Conservation (phyloP, 768 basidiomycete species). For the Suillus subalutaceus region DNA sequence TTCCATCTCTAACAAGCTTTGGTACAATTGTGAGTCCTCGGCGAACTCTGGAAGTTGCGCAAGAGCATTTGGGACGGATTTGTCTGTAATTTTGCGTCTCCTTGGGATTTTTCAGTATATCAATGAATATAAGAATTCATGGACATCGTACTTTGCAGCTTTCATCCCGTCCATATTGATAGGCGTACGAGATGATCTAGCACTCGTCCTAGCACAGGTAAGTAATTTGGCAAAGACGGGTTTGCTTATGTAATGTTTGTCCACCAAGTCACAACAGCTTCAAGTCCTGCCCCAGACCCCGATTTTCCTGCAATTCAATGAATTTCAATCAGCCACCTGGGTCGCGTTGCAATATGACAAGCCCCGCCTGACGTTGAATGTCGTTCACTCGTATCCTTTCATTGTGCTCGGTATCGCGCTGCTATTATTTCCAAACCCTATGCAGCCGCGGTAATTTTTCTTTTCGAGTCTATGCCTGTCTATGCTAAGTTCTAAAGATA, state of each 20-base stretch:
- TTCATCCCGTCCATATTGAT: slow-evolving; percentile 33
- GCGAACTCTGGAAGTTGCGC: slow-evolving; percentile 75
- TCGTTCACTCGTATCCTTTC: too few species aligned
- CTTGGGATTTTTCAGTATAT: slow-evolving; percentile 36
- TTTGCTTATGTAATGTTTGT: not conserved
- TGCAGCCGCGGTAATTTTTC: too few species aligned
- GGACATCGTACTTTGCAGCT: slow-evolving; percentile 34
- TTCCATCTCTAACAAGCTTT: slow-evolving; percentile 85
- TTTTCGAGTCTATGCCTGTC: too few species aligned
- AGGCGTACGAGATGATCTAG: not conserved
- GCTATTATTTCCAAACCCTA: too few species aligned
- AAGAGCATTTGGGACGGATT: slow-evolving; percentile 75
- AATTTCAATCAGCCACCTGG: too few species aligned
- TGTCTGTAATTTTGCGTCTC: slow-evolving; percentile 80
- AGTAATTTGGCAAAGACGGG: not conserved
- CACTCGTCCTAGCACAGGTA: not conserved
- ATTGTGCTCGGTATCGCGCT: too few species aligned
- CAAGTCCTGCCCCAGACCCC: too few species aligned
- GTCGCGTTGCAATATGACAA: too few species aligned
- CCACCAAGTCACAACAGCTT: too few species aligned
- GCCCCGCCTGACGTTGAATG: too few species aligned
- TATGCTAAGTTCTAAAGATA: too few species aligned
- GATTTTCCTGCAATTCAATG: too few species aligned
- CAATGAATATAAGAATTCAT: not conserved
- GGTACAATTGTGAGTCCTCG: slow-evolving; percentile 84